Evolutionary conservation across 1,284 basidiomycete species (phyloP), one percentile per base, ranked within the genome.

Genomic region (Tilletia indica): DNA sequence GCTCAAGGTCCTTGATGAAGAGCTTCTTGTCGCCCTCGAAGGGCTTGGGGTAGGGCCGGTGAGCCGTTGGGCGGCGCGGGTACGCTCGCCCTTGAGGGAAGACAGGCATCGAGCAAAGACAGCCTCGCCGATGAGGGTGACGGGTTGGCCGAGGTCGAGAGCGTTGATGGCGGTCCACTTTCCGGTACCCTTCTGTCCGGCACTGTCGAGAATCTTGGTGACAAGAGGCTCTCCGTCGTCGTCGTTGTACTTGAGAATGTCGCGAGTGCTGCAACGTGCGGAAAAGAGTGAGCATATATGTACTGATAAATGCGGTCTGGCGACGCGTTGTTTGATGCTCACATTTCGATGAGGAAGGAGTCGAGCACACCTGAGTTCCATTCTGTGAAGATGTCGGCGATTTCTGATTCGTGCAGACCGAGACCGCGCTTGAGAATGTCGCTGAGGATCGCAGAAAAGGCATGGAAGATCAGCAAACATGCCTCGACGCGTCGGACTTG

Each of bases 161-260:
- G 97, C 97, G 84, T 94, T 93, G 84, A 98, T 93, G 77, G 97
- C 97, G 74, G 97, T 99, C 97, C 97, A 99, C 87, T 99, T 99
- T 73, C 97, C 97, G 78, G 97, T 99, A 85, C 97, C 97, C 88
- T 99, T 99, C 87, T 99, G 97, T 73, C 96, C 97, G 76, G 97
- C 97, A 21, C 76, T 76, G 78, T 83, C 81, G 69, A 97, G 89
- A 82, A 99, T 97, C 88, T 99, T 99, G 83, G 88, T 89, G 77
- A 99, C 90, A 78, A 99, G 89, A 72, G 94, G 92, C 82, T 86
- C 89, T 73, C 95, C 96, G 85, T 99, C 96, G 73, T 93, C 91
- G 85, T 99, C 97, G 85, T 97, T 95, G 90, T 79, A 82, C 70
- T 77, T 76, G 71, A 83, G 80, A 67, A 79, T 73, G 72, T 76